phyloP scores from a whole-genome alignment of 768 basidiomycete genomes.

The Tulasnella sp. region DNA sequence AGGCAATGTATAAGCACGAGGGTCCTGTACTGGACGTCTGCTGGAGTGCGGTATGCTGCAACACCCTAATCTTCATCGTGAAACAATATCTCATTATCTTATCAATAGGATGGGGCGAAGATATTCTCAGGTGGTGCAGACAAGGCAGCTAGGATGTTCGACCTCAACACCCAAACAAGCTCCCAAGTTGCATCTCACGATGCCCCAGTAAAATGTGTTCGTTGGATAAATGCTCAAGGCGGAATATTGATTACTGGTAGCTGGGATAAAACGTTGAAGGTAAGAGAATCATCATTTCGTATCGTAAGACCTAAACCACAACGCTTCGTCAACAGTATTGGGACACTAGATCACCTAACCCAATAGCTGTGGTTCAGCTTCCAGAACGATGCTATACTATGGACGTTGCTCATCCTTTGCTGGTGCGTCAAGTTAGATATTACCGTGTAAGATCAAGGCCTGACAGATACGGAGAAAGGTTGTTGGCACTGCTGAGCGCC shows the following conservation, averaged over 20 bases:
- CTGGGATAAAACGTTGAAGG: conserved; percentile 97
- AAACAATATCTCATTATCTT: conserved; percentile 10
- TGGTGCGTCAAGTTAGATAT: conserved; percentile 25
- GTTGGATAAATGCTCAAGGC: conserved; percentile 65
- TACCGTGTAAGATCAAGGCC: background rate
- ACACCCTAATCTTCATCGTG: background rate
- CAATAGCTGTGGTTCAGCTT: conserved; percentile 67
- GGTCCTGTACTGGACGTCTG: conserved; percentile 78
- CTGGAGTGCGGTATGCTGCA: conserved; percentile 69
- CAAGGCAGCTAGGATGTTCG: conserved; percentile 89
- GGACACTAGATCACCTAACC: conserved; percentile 68
- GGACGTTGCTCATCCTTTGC: conserved; percentile 65
- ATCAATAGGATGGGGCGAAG: conserved; percentile 68
- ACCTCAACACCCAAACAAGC: conserved; percentile 67
- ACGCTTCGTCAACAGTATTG: conserved; percentile 52
- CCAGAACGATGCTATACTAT: conserved; percentile 85
- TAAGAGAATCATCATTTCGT: conserved; percentile 26
- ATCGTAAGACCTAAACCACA: background rate
- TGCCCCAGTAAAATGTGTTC: conserved; percentile 69
- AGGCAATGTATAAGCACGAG: conserved; percentile 83
- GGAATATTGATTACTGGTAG: conserved; percentile 84
- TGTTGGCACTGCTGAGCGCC: conserved; percentile 84
- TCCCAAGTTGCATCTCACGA: conserved; percentile 85
- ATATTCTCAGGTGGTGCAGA: conserved; percentile 88
- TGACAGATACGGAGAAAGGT: too few species aligned